phyloP scores from a whole-genome alignment of 257 asterid genomes.

The Solanum piurae region DNA sequence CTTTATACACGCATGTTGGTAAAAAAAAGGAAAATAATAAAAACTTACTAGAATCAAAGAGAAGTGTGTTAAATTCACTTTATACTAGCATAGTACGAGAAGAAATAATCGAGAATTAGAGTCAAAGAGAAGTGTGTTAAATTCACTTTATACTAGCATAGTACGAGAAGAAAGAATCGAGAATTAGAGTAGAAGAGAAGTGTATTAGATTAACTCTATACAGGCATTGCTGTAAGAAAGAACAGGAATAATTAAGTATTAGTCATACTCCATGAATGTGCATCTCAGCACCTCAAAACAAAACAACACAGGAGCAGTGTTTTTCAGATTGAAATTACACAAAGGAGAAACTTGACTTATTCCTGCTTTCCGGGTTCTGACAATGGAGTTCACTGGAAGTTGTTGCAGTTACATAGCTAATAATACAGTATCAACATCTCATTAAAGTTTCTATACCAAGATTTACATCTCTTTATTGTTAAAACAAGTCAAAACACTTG shows the following conservation, averaged over 20 bases:
- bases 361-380: background rate
- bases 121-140: background rate
- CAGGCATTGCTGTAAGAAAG: background rate
- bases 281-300: background rate
- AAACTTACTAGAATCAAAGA: background rate
- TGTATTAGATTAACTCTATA: background rate
- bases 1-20: background rate
- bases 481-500: background rate
- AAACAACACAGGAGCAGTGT: background rate
- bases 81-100: background rate
- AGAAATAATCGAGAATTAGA: too few relatives aligned
- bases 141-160: background rate
- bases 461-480: slow-evolving; percentile 13
- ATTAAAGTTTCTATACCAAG: background rate
- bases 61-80: background rate
- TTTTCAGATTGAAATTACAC: background rate
- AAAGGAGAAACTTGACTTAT: background rate
- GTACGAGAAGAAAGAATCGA: background rate
- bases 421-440: background rate
- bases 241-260: background rate
- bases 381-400: background rate
- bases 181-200: background rate
- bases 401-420: background rate
- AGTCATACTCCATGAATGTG: background rate
- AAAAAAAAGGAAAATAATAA: background rate